Evolutionary conservation across 371 early-diverging fungal species (phyloP).

Genomic region (Racocetra persica): DNA sequence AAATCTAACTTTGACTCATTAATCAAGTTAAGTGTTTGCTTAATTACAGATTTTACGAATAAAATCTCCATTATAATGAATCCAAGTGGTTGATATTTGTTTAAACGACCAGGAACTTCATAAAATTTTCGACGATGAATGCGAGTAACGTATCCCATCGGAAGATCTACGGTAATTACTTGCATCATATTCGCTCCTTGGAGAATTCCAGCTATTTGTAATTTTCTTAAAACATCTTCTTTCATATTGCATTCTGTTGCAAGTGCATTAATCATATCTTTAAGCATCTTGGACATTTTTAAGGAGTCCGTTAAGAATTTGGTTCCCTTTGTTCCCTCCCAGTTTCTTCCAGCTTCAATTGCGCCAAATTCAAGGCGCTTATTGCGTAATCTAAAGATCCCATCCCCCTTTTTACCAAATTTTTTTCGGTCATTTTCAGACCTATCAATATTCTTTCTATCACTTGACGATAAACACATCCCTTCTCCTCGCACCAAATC

Average conservation of each 20-base stretch:
- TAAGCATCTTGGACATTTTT: slow-evolving; percentile 20
- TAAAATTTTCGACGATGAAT: background rate
- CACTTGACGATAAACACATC: background rate
- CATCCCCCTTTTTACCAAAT: slow-evolving; percentile 13
- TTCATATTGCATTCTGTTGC: slow-evolving; percentile 1
- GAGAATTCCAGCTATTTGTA: slow-evolving; percentile 21
- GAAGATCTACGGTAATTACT: background rate
- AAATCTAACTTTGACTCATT: background rate
- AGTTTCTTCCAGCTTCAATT: slow-evolving; percentile 5
- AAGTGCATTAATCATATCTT: slow-evolving; percentile 28
- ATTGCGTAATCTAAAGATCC: background rate
- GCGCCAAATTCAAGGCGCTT: slow-evolving; percentile 30
- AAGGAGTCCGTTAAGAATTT: background rate
- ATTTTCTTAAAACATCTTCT: slow-evolving; percentile 18
- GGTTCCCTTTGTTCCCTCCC: slow-evolving; percentile 22
- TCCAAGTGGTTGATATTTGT: background rate
- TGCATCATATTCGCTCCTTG: background rate
- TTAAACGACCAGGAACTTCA: slow-evolving; percentile 1
- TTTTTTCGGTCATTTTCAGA: background rate
- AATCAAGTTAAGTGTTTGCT: background rate
- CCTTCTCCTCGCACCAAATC: slow-evolving; percentile 18
- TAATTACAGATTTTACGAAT: background rate
- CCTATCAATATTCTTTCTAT: slow-evolving; percentile 25
- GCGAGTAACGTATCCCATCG: slow-evolving; percentile 4
- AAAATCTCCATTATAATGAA: background rate